Percentiles rank a stretch among this genome's conserved stretches.
These are phyloP conservation scores for Teratosphaeria zuluensis DNA, from an alignment of 2,329 filamentous ascomycete species.

Conservation along the genomic window DNA sequence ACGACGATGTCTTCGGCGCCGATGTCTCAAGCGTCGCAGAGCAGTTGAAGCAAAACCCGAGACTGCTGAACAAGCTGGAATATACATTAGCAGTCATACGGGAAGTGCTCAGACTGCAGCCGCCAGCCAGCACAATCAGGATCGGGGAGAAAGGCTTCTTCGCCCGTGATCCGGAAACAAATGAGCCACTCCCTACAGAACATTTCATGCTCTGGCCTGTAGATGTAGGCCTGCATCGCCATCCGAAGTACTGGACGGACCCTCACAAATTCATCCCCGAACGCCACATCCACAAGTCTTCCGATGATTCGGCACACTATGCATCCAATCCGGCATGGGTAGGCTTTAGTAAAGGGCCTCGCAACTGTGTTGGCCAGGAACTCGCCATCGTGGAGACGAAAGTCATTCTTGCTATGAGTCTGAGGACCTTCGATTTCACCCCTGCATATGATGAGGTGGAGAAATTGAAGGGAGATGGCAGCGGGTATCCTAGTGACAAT, in stretches of 20 bases:
- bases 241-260: constrained; percentile 30
- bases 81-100: constrained; percentile 46
- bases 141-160: constrained; percentile 22
- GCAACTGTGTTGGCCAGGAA: constrained; percentile 50
- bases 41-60: constrained; percentile 33
- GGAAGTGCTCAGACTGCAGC: constrained; percentile 45
- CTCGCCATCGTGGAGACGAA: constrained; percentile 45
- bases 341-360: constrained; percentile 45
- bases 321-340: constrained; percentile 41
- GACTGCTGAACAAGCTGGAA: constrained; percentile 41
- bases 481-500: constrained; percentile 21
- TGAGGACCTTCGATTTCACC: constrained; percentile 42
- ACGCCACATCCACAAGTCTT: constrained; percentile 5
- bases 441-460: constrained; percentile 28
- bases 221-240: constrained; percentile 28
- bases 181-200: constrained; percentile 35
- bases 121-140: constrained; percentile 39
- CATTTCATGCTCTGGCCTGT: constrained; percentile 34
- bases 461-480: constrained; percentile 26
- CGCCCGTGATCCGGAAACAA: constrained; percentile 34
- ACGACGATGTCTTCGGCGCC: constrained; percentile 42
- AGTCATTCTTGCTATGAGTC: constrained; percentile 40
- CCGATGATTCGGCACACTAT: constrained; percentile 23
- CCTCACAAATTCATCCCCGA: constrained; percentile 22
- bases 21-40: constrained; percentile 26